phyloP scores from a whole-genome alignment of 495 filamentous ascomycete species.

The Platismatia glauca region DNA sequence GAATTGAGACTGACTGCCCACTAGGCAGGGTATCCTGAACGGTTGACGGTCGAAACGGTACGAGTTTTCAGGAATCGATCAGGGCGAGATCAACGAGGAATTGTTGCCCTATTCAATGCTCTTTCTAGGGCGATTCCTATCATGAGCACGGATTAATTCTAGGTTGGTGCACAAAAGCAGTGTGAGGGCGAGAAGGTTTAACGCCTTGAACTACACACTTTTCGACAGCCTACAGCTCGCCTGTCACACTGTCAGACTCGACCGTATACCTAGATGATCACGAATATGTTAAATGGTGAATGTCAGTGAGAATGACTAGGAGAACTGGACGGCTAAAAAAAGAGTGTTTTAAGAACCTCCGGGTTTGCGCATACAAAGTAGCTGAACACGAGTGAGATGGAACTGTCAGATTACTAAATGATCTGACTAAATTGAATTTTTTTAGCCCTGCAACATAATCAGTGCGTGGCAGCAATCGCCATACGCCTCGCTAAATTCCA shows the following conservation, averaged over 20 bases:
- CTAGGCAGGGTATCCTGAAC: background rate
- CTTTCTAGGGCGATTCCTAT: background rate
- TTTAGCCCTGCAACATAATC: background rate
- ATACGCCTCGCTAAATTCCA: slow-evolving; percentile 1
- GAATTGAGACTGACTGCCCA: background rate
- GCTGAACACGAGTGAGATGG: background rate
- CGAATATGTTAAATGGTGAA: background rate
- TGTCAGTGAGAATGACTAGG: background rate
- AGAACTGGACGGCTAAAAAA: background rate
- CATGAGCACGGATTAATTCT: background rate
- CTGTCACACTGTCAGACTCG: background rate
- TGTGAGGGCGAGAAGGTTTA: background rate
- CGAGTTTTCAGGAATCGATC: background rate
- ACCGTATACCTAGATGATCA: background rate
- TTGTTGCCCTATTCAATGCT: background rate
- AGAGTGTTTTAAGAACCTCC: background rate
- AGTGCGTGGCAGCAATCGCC: background rate
- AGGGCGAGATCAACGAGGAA: background rate
- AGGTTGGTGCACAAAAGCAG: background rate
- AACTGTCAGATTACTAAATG: background rate
- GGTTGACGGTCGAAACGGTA: background rate
- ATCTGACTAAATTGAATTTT: background rate
- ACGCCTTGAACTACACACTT: background rate
- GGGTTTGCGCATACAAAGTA: background rate
- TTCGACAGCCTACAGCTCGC: background rate